These are phyloP conservation scores for Sonneratia alba DNA, from an alignment of 345 rosid genomes.

Conservation along the genomic window DNA sequence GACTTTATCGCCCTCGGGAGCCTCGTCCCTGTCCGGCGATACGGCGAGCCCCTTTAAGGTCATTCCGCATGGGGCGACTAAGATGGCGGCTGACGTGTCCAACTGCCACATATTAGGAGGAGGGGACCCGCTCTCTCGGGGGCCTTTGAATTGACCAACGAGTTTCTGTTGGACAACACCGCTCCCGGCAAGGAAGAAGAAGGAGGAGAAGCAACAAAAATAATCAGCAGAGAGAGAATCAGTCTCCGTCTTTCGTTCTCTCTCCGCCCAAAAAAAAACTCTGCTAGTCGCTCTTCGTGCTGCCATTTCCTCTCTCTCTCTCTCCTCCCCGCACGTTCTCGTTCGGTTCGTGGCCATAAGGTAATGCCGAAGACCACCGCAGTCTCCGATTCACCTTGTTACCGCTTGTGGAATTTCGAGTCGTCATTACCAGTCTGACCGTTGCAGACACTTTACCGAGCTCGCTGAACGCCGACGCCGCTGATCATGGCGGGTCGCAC, in stretches of 20 bases:
- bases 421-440: conserved; percentile 14
- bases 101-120: conserved; percentile 13
- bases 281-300: not conserved
- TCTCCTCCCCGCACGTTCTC: not conserved
- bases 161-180: conserved; percentile 24
- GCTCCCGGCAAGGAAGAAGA: conserved; percentile 18
- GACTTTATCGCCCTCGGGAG: not conserved
- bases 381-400: conserved; percentile 3
- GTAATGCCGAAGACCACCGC: conserved; percentile 10
- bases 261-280: not conserved
- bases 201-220: not conserved
- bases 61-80: conserved; percentile 4
- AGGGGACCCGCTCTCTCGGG: conserved; percentile 14
- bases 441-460: not conserved
- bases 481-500: conserved; percentile 39
- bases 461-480: conserved; percentile 1
- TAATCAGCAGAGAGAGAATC: not conserved
- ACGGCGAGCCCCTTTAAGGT: not conserved
- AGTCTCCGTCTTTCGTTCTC: not conserved
- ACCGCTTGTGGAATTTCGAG: conserved; percentile 3
- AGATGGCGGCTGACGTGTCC: conserved; percentile 42
- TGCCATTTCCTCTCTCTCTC: not conserved
- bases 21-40: not conserved
- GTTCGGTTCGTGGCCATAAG: not conserved
- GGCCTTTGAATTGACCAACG: not conserved